Conservation (phyloP, 805 yeast species). For the Limtongia smithiae region DNA sequence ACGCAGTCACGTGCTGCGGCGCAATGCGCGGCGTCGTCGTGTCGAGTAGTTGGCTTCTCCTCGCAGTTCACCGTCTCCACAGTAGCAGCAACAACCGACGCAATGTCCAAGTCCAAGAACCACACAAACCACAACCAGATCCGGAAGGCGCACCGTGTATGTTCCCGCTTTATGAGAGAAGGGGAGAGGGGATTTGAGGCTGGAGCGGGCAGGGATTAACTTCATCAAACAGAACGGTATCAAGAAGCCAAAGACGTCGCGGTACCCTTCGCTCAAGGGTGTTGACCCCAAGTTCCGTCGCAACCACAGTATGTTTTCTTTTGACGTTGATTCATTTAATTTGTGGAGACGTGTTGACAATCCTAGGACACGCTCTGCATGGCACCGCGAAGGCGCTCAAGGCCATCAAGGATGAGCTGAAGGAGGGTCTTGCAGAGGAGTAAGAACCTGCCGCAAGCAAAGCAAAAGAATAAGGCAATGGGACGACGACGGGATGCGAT, state of each 20-base stretch:
- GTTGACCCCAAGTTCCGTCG: constrained; percentile 99
- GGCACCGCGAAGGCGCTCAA: constrained; percentile 88
- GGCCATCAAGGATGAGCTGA: constrained; percentile 19
- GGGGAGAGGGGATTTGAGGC: not conserved
- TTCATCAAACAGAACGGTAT: constrained; percentile 67
- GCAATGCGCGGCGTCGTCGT: no score
- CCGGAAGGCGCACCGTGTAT: constrained; percentile 93
- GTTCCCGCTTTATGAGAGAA: constrained; percentile 2
- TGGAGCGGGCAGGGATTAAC: not conserved
- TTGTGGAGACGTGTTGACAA: not conserved
- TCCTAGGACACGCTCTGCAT: constrained; percentile 68
- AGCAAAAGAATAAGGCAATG: not conserved
- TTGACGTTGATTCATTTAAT: not conserved
- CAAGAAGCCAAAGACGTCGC: constrained; percentile 98
- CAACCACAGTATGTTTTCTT: constrained; percentile 70
- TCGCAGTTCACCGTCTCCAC: not conserved
- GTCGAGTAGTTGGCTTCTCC: no score
- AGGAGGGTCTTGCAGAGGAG: not conserved
- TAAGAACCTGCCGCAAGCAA: not conserved
- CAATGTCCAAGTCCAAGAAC: constrained; percentile 98
- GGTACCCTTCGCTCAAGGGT: constrained; percentile 97
- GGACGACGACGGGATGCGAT: no score
- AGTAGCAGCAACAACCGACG: constrained; percentile 3
- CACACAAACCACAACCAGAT: constrained; percentile 99
- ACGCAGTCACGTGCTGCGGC: not conserved